These are phyloP conservation scores for Mycena amicta DNA, from an alignment of 768 basidiomycete species.

Conservation along the genomic window DNA sequence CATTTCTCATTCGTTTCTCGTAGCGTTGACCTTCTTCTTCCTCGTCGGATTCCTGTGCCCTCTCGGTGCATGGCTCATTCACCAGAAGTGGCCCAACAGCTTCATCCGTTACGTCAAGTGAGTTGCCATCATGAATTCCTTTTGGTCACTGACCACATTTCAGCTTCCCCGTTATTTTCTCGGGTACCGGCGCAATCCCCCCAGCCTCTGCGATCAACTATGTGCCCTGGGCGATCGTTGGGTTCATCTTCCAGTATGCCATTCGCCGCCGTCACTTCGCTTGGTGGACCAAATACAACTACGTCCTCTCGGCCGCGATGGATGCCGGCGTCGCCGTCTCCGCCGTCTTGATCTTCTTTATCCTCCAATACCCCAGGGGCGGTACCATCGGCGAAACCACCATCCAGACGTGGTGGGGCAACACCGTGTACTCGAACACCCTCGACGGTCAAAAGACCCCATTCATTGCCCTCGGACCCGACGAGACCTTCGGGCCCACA, in stretches of 20 bases:
- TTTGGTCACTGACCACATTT: neutral
- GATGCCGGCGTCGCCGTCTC: conserved; percentile 55
- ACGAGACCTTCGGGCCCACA: conserved; percentile 18
- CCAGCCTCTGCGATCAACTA: conserved; percentile 74
- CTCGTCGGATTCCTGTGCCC: conserved; percentile 70
- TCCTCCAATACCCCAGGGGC: conserved; percentile 47
- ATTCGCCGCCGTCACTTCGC: conserved; percentile 62
- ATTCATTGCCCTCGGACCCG: conserved; percentile 4
- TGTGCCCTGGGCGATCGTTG: conserved; percentile 66
- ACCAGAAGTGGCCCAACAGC: conserved; percentile 63
- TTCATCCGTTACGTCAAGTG: conserved; percentile 67
- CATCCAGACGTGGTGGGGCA: conserved; percentile 53
- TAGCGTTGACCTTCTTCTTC: conserved; percentile 72
- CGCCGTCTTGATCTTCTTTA: conserved; percentile 52
- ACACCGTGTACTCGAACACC: conserved; percentile 37
- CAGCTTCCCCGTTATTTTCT: conserved; percentile 61
- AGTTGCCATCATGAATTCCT: conserved; percentile 24
- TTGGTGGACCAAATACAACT: conserved; percentile 73
- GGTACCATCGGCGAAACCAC: conserved; percentile 45
- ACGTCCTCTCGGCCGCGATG: conserved; percentile 50
- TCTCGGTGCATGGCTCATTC: conserved; percentile 51
- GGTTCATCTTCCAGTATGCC: conserved; percentile 66
- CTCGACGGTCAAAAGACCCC: conserved; percentile 17
- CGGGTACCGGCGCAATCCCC: conserved; percentile 61
- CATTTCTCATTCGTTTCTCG: conserved; percentile 26